Conservation (phyloP, 345 rosid genomes). For the Salix exigua region DNA sequence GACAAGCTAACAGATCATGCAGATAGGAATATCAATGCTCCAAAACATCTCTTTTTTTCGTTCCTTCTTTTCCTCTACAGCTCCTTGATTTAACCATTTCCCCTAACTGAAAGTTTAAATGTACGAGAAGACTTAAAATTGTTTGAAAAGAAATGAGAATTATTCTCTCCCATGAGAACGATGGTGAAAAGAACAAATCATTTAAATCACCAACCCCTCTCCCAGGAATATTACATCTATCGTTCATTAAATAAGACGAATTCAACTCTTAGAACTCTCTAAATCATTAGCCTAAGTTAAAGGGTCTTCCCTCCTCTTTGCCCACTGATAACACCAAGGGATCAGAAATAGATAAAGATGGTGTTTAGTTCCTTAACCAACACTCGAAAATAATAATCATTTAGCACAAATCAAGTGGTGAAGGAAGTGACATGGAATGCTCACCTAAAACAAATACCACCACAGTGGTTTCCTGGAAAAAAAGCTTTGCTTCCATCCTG, state of each 20-base stretch:
- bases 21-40: background rate
- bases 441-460: slow-evolving; percentile 12
- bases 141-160: background rate
- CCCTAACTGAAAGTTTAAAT: too few relatives aligned
- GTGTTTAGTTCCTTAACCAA: too few relatives aligned
- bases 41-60: too few relatives aligned
- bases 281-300: background rate
- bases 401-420: background rate
- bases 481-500: background rate
- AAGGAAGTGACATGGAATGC: background rate
- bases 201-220: too few relatives aligned
- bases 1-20: background rate
- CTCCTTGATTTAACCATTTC: too few relatives aligned
- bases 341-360: background rate
- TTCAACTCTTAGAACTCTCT: background rate
- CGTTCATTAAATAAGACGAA: background rate
- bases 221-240: background rate
- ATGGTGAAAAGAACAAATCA: too few relatives aligned
- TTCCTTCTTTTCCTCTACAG: too few relatives aligned
- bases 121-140: too few relatives aligned
- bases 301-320: background rate
- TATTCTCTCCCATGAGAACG: background rate
- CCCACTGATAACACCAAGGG: background rate
- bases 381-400: background rate
- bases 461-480: background rate